Base-by-base conservation (phyloP, 108 stramenopile genomes). In the Parietichytrium sp. region DNA sequence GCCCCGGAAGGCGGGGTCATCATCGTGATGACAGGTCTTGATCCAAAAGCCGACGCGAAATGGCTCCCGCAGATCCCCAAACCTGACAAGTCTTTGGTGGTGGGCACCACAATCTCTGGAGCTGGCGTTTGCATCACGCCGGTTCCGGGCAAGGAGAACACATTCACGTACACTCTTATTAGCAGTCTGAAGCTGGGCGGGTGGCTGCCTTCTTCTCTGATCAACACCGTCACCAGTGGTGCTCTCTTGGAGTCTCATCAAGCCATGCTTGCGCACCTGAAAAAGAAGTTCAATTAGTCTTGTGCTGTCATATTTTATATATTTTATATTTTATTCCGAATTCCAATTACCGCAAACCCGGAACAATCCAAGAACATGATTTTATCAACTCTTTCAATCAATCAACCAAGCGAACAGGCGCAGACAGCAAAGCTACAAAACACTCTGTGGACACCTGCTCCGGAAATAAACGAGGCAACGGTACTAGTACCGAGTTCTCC, bases 201-300 rank as follows among this genome's bases (percentile, higher is more conserved):
- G 23, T 72, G 61, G 61, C 36, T 72, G 10, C 61, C 61, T 0
- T 45, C 61, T 10, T 72, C 61, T 6, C 38, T 72, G 20, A 72
- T 72, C 20, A 72, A 72, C 20, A 45, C 61, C 0, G 61, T 42
- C 61, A 72, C 61, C 10, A 45, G 38, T 6, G 36, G 38, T n/a
- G 61, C 61, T n/a, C 61, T 72, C 6, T 25, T 72, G 4, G 61
- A 72, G 42, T 72, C 61, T 33, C 61, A 72, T 42, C 61, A 72
- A 42, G 61, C 61, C 33, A 72, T 72, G 61, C 61, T 72, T 38
- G 20, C 61, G 7, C 61, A 72, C 1, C 61, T 72, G 20, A 23
- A 45, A 16, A 72, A 72, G 2, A 72, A 72, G 20, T 72, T 72
- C 25, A 42, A 33, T 10, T 72, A 72, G 2, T 45, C 29, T 53